Evolutionary conservation across 257 asterid genomes (phyloP).

Genomic region (Solanum neorickii): DNA sequence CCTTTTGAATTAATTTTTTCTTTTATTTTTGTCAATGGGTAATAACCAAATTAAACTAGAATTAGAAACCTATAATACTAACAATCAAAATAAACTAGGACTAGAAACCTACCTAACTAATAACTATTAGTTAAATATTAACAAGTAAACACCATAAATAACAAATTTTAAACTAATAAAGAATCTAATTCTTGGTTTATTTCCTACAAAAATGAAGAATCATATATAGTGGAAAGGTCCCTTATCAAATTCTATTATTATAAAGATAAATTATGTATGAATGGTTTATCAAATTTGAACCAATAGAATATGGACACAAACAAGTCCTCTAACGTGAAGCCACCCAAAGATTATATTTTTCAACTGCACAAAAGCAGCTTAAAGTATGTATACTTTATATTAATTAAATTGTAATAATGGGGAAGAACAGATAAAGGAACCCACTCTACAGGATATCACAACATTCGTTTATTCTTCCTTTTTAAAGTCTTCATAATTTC

Average conservation of each 20-base stretch:
- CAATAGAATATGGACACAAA: not conserved
- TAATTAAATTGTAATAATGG: not conserved
- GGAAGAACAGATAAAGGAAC: not conserved
- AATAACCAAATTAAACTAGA: too few relatives aligned
- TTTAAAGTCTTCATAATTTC: not conserved
- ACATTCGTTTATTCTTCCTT: not conserved
- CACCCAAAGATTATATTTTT: not conserved
- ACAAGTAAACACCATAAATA: too few relatives aligned
- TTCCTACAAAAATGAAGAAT: not conserved
- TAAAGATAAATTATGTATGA: not conserved
- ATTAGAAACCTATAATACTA: too few relatives aligned
- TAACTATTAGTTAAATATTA: too few relatives aligned
- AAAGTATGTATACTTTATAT: not conserved
- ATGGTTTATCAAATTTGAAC: not conserved
- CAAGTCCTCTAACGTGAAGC: not conserved
- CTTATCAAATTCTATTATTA: not conserved
- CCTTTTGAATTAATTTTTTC: too few relatives aligned
- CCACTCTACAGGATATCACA: not conserved
- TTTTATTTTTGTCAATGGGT: too few relatives aligned
- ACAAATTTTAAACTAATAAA: not conserved
- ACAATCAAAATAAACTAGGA: too few relatives aligned
- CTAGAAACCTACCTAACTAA: too few relatives aligned
- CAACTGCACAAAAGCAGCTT: not conserved
- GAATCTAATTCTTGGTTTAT: not conserved
- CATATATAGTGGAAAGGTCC: not conserved